Percentiles rank a stretch among this genome's conserved stretches.
phyloP scores from a whole-genome alignment of 2,329 filamentous ascomycete genomes.

The Ambrosiella beaveri region DNA sequence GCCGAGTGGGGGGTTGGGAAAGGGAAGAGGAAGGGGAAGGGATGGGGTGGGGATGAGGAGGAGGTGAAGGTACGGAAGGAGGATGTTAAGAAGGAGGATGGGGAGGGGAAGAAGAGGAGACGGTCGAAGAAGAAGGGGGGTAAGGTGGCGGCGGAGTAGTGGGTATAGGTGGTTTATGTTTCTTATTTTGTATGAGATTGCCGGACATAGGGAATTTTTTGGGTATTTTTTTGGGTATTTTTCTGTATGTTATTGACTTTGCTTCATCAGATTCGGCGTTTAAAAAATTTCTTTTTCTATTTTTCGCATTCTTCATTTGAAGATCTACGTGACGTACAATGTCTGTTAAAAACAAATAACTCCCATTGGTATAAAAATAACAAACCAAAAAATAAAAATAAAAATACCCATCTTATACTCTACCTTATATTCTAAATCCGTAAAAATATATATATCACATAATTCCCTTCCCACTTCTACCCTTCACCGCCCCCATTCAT shows the following conservation, averaged over 20 bases:
- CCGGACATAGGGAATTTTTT: neutral
- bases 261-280: slow-evolving; percentile 3
- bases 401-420: neutral
- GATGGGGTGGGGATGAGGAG: slow-evolving; percentile 14
- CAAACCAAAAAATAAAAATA: neutral
- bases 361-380: neutral
- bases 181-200: neutral
- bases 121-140: slow-evolving; percentile 33
- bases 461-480: neutral
- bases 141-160: slow-evolving; percentile 20
- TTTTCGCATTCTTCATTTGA: neutral
- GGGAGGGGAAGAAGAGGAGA: slow-evolving; percentile 28
- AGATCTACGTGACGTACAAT: neutral
- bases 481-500: neutral
- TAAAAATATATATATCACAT: neutral
- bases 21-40: slow-evolving; percentile 18
- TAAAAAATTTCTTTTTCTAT: neutral
- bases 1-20: slow-evolving; percentile 13
- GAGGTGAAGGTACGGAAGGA: slow-evolving; percentile 20
- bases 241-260: neutral
- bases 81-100: slow-evolving; percentile 17
- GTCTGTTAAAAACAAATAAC: neutral
- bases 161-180: neutral
- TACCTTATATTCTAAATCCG: neutral
- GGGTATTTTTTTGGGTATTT: slow-evolving; percentile 3